Evolutionary conservation across 768 basidiomycete species (phyloP).

Genomic region (Rhizopogon sp.): DNA sequence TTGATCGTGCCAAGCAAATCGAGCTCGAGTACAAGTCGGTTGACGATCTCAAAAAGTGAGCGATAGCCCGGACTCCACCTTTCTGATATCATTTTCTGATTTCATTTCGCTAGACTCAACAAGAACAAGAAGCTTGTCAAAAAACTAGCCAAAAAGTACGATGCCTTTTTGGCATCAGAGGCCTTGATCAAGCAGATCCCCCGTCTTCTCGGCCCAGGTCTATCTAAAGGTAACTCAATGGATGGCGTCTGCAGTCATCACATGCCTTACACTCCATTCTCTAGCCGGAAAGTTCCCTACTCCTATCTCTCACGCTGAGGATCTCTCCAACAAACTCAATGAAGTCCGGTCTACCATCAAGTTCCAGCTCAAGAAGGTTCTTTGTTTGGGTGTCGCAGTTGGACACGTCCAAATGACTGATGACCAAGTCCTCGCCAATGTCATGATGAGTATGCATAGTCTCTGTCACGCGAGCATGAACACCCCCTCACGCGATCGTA

Average conservation of each 20-base stretch:
- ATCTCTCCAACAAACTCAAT: conserved; percentile 81
- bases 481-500: conserved; percentile 22
- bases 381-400: conserved; percentile 98
- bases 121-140: conserved; percentile 99
- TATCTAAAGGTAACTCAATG: conserved; percentile 82
- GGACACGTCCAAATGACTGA: conserved; percentile 97
- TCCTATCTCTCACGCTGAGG: conserved; percentile 89
- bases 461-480: background rate
- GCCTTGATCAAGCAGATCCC: conserved; percentile 99
- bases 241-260: background rate
- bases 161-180: conserved; percentile 97
- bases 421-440: conserved; percentile 94
- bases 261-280: background rate
- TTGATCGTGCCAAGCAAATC: conserved; percentile 97
- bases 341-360: conserved; percentile 99
- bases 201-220: conserved; percentile 98
- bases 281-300: conserved; percentile 98
- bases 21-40: conserved; percentile 99
- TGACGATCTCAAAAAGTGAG: conserved; percentile 97
- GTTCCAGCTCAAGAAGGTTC: conserved; percentile 99
- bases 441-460: conserved; percentile 81
- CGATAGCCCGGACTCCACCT: background rate
- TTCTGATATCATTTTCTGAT: background rate
- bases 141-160: conserved; percentile 99
- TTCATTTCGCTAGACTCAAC: conserved; percentile 66